A percentile compares a stretch with the other conserved stretches of the same genome.
These are phyloP conservation scores for Thalassia testudinum DNA, from an alignment of 116 monocot species.

Conservation along the genomic window DNA sequence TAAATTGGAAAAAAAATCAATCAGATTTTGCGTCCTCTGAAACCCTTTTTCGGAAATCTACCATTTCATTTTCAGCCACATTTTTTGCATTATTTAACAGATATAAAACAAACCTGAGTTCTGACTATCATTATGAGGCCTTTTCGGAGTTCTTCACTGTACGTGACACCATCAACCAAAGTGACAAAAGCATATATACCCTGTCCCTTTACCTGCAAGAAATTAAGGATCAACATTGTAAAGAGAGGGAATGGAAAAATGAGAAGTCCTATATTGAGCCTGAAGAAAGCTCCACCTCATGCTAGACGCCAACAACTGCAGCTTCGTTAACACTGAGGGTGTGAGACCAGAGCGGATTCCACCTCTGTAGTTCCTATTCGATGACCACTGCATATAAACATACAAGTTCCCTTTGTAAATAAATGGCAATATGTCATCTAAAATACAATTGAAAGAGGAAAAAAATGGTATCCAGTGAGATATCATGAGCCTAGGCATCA, in stretches of 20 bases:
- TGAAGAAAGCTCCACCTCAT: constrained; percentile 45
- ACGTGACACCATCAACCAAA: constrained; percentile 72
- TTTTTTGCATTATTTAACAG: too few relatives aligned
- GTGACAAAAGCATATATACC: constrained; percentile 99
- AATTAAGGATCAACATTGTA: neutral
- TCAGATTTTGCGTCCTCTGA: too few relatives aligned
- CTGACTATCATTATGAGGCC: constrained; percentile 59
- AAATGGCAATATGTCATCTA: too few relatives aligned
- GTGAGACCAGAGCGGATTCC: constrained; percentile 93
- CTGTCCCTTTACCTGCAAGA: constrained; percentile 81
- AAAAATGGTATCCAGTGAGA: too few relatives aligned
- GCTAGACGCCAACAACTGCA: constrained; percentile 93
- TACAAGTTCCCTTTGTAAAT: neutral
- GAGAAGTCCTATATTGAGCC: too few relatives aligned
- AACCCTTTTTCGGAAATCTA: too few relatives aligned
- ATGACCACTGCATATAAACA: constrained; percentile 58
- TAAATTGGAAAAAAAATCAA: too few relatives aligned
- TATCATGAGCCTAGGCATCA: neutral
- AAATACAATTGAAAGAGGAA: too few relatives aligned
- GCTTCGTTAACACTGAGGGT: constrained; percentile 93
- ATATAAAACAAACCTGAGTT: constrained; percentile 40
- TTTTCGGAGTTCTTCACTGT: constrained; percentile 72
- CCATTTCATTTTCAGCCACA: too few relatives aligned
- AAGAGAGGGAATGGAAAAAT: too few relatives aligned
- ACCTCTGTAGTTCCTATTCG: constrained; percentile 99